Conservation (phyloP, 179 eudicot species). For the Beta corolliflora region DNA sequence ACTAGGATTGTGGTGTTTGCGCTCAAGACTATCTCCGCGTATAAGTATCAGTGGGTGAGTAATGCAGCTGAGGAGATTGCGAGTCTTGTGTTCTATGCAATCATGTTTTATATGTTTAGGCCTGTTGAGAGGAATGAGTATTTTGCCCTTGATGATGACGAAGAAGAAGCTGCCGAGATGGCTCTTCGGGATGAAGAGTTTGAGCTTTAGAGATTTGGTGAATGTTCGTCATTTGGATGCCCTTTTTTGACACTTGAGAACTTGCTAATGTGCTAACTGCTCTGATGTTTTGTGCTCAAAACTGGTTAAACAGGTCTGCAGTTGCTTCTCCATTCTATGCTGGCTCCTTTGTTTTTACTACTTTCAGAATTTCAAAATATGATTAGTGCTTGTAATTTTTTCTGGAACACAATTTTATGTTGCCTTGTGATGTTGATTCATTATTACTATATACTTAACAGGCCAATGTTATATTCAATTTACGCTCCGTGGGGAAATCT, state of each 20-base stretch:
- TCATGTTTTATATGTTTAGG: conserved; percentile 94
- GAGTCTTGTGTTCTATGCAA: conserved; percentile 66
- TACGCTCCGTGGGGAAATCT: not conserved
- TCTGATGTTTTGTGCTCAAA: conserved; percentile 12
- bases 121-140: conserved; percentile 92
- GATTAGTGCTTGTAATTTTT: conserved; percentile 15
- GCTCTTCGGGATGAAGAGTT: conserved; percentile 88
- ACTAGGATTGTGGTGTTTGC: conserved; percentile 93
- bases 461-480: not conserved
- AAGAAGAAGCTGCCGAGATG: conserved; percentile 89
- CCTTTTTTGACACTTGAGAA: not conserved
- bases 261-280: conserved; percentile 16
- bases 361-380: not conserved
- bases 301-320: conserved; percentile 16
- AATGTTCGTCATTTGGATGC: not conserved
- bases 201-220: conserved; percentile 56
- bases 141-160: conserved; percentile 82
- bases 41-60: conserved; percentile 94
- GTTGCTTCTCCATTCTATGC: not conserved
- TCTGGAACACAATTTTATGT: conserved; percentile 7
- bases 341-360: not conserved
- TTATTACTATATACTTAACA: conserved; percentile 8
- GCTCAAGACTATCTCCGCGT: conserved; percentile 77
- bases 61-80: conserved; percentile 88
- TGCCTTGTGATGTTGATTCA: conserved; percentile 3